Conservation (phyloP, 2,329 filamentous ascomycete species). For the Coniochaeta sp. region DNA sequence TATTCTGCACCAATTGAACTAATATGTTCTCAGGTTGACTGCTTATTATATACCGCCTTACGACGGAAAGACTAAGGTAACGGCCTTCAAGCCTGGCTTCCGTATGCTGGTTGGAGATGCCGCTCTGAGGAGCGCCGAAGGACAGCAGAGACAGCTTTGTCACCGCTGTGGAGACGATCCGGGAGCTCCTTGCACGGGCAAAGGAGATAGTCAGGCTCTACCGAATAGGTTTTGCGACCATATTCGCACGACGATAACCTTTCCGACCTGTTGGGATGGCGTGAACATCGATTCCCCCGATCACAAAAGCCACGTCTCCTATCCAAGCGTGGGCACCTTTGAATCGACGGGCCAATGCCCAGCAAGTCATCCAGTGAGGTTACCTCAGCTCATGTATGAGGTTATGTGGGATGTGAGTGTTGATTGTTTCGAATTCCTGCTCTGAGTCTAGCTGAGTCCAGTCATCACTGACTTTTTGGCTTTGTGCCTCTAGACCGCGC, state of each 20-base stretch:
- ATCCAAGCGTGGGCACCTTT: slow-evolving; percentile 25
- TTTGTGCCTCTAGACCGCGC: background rate
- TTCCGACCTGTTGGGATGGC: slow-evolving; percentile 44
- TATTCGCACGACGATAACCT: slow-evolving; percentile 32
- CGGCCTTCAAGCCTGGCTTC: slow-evolving; percentile 31
- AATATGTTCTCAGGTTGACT: too few species aligned
- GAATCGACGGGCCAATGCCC: slow-evolving; percentile 22
- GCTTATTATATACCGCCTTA: slow-evolving; percentile 31
- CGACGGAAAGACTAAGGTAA: slow-evolving; percentile 26
- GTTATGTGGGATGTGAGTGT: slow-evolving; percentile 28
- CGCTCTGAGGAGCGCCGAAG: slow-evolving; percentile 4
- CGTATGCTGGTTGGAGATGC: slow-evolving; percentile 26
- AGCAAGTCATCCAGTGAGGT: slow-evolving; percentile 28
- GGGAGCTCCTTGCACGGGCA: slow-evolving; percentile 9
- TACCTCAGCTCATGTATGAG: slow-evolving; percentile 33
- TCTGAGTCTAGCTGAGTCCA: too few species aligned
- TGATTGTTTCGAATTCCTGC: background rate
- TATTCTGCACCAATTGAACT: too few species aligned
- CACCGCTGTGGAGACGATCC: slow-evolving; percentile 10
- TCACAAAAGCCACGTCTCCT: slow-evolving; percentile 30
- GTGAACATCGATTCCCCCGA: slow-evolving; percentile 35
- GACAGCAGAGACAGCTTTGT: slow-evolving; percentile 12
- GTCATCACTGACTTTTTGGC: too few species aligned
- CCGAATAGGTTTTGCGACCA: slow-evolving; percentile 24
- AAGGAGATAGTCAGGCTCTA: slow-evolving; percentile 25